Evolutionary conservation across 225 moss, liverwort and hornwort genomes (phyloP).

Genomic region (Straminergon stramineum): DNA sequence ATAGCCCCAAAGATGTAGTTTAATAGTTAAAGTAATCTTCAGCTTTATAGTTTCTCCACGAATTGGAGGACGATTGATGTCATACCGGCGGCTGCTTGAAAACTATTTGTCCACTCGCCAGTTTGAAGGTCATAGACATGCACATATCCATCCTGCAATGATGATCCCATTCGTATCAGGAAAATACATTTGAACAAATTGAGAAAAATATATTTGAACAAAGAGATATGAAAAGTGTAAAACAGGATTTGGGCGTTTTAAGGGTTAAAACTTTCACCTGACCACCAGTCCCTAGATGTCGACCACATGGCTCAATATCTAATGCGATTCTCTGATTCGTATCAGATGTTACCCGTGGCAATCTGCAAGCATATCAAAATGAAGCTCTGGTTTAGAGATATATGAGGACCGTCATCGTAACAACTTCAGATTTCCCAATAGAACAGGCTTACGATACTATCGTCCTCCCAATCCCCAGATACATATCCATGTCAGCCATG

Average conservation of each 20-base stretch:
- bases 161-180: background rate
- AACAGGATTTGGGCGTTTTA: background rate
- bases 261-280: conserved; percentile 36
- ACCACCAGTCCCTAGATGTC: conserved; percentile 85
- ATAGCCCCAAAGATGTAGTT: background rate
- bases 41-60: background rate
- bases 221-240: background rate
- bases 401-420: background rate
- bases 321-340: conserved; percentile 93
- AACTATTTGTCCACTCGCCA: conserved; percentile 80
- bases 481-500: background rate
- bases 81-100: conserved; percentile 82
- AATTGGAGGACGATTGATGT: background rate
- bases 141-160: conserved; percentile 76
- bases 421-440: background rate
- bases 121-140: conserved; percentile 86
- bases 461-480: background rate
- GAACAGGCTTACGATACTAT: background rate
- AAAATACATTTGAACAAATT: background rate
- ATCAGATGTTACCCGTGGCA: conserved; percentile 59
- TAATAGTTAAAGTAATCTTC: background rate
- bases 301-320: conserved; percentile 86
- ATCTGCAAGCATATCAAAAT: conserved; percentile 18
- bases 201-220: background rate
- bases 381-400: background rate